Evolutionary conservation across 2,329 filamentous ascomycete genomes (phyloP).

Genomic region (Penicillium brevicompactum): DNA sequence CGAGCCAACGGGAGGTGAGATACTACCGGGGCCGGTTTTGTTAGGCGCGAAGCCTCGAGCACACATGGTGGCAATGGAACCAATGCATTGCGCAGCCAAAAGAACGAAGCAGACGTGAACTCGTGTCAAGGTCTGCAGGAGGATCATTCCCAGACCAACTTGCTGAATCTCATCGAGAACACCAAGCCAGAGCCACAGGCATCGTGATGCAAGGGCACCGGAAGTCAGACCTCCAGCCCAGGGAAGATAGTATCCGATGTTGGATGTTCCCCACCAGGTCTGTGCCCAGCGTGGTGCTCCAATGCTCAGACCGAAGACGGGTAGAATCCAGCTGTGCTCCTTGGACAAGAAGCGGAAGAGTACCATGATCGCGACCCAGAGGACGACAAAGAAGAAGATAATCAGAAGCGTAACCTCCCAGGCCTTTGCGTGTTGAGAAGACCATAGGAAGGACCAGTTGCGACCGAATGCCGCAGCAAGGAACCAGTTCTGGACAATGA

Average conservation of each 20-base stretch:
- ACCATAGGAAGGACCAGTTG: slow-evolving; percentile 67
- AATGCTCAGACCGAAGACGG: slow-evolving; percentile 67
- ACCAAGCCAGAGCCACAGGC: slow-evolving; percentile 68
- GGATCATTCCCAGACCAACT: slow-evolving; percentile 68
- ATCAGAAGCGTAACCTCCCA: slow-evolving; percentile 60
- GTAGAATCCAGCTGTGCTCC: slow-evolving; percentile 66
- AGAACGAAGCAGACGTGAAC: slow-evolving; percentile 66
- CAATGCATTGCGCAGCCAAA: slow-evolving; percentile 62
- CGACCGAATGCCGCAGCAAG: slow-evolving; percentile 66
- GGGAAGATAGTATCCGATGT: slow-evolving; percentile 63
- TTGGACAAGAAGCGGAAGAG: slow-evolving; percentile 60
- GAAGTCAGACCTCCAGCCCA: slow-evolving; percentile 57
- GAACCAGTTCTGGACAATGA: slow-evolving; percentile 69
- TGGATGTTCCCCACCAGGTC: slow-evolving; percentile 66
- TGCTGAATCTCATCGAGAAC: slow-evolving; percentile 66
- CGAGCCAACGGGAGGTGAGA: slow-evolving; percentile 63
- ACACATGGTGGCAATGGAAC: slow-evolving; percentile 63
- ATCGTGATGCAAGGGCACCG: slow-evolving; percentile 58
- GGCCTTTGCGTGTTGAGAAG: slow-evolving; percentile 55
- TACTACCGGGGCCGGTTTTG: slow-evolving; percentile 60
- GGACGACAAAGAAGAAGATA: slow-evolving; percentile 51
- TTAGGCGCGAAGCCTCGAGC: slow-evolving; percentile 64
- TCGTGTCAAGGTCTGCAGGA: slow-evolving; percentile 65
- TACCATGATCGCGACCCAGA: slow-evolving; percentile 54
- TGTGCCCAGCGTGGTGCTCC: slow-evolving; percentile 67